A percentile compares a stretch with the other conserved stretches of the same genome.
Conservation (phyloP, 2,329 filamentous ascomycete species). For the Piedraia hortae region DNA sequence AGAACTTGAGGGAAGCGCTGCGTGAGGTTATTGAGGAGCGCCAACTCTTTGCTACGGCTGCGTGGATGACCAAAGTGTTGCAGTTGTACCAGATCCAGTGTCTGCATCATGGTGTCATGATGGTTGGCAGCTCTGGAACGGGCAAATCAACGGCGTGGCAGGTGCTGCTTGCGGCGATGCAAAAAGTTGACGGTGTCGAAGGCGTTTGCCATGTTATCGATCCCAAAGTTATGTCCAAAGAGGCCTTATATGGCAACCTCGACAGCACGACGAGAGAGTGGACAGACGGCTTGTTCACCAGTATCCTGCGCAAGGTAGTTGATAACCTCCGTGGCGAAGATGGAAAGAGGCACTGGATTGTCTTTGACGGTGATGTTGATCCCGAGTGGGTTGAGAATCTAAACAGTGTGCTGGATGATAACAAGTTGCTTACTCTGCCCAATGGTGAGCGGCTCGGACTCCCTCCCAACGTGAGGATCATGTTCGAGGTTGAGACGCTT, state of each 20-base stretch:
- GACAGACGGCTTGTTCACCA: constrained; percentile 96
- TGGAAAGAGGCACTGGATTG: constrained; percentile 92
- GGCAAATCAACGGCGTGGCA: constrained; percentile 94
- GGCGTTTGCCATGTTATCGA: constrained; percentile 95
- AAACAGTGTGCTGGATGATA: constrained; percentile 98
- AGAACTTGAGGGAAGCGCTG: constrained; percentile 54
- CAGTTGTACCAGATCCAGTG: constrained; percentile 95
- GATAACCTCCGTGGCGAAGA: constrained; percentile 96
- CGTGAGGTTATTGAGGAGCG: constrained; percentile 57
- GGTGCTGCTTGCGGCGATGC: constrained; percentile 66
- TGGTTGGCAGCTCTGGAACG: constrained; percentile 93
- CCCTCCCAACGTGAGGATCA: constrained; percentile 84
- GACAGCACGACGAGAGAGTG: constrained; percentile 95
- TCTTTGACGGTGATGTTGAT: constrained; percentile 96
- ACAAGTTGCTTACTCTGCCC: constrained; percentile 85
- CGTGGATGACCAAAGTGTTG: constrained; percentile 91
- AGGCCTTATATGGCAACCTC: constrained; percentile 80
- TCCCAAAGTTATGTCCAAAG: constrained; percentile 99
- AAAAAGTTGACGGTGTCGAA: constrained; percentile 72
- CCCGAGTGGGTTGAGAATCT: constrained; percentile 99
- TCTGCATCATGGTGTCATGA: constrained; percentile 99
- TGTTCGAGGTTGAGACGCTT: constrained; percentile 97
- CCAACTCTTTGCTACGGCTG: constrained; percentile 69
- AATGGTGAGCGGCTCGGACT: constrained; percentile 95
- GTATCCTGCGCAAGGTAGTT: constrained; percentile 90